Percentiles rank a stretch among this genome's conserved stretches.
phyloP scores from a whole-genome alignment of 2,329 filamentous ascomycete genomes.

The Emmonsia crescens region DNA sequence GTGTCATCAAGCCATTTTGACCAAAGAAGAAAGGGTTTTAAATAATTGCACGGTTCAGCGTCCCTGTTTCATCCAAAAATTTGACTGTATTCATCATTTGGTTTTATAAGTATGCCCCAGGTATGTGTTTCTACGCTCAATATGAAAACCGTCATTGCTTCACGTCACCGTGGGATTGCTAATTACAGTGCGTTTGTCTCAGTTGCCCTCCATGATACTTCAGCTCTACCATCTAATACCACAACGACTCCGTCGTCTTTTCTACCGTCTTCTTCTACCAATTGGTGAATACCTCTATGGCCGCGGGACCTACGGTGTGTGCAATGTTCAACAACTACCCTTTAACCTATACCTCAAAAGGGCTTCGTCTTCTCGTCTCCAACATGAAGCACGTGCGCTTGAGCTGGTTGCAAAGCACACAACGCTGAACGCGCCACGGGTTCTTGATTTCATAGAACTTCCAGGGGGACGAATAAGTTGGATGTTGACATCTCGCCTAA shows the following conservation, averaged over 20 bases:
- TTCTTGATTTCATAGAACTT: constrained; percentile 7
- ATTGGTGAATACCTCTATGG: constrained; percentile 4
- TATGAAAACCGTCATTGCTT: no score
- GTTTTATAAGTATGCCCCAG: no score
- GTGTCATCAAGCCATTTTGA: no score
- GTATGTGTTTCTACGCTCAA: no score
- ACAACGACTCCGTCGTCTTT: constrained; percentile 1
- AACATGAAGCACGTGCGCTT: neutral
- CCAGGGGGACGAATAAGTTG: neutral
- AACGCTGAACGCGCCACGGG: constrained; percentile 4
- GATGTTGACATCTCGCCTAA: constrained; percentile 5
- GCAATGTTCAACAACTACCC: constrained; percentile 5
- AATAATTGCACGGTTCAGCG: no score
- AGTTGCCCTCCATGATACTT: neutral
- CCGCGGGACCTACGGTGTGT: constrained; percentile 1
- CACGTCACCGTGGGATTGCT: no score
- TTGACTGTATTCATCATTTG: no score
- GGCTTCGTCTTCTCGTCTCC: neutral
- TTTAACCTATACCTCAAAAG: constrained; percentile 6
- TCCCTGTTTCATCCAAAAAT: no score
- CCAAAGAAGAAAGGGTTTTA: no score
- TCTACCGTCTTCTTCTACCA: constrained; percentile 6
- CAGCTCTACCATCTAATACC: constrained; percentile 5
- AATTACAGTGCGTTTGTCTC: neutral
- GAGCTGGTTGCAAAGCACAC: constrained; percentile 2